Percentiles rank a stretch among this genome's conserved stretches.
Evolutionary conservation across 2,329 filamentous ascomycete genomes (phyloP).

Genomic region (Coniella lustricola): DNA sequence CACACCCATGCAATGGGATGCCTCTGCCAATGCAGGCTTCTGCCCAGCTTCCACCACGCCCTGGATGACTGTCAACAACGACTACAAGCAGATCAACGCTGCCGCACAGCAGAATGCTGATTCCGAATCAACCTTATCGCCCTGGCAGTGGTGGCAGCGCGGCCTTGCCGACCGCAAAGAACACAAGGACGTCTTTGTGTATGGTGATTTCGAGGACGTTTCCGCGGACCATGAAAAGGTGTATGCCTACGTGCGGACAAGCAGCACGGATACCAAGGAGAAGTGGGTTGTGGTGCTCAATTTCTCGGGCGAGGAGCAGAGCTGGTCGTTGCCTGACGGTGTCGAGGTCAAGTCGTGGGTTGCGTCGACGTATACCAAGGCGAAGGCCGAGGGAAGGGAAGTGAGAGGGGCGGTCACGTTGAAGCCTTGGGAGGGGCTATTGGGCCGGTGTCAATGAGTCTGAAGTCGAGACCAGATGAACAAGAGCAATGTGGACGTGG

Average conservation of each 20-base stretch:
- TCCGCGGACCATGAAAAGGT: constrained; percentile 13
- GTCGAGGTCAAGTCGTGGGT: constrained; percentile 21
- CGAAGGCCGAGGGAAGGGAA: constrained; percentile 19
- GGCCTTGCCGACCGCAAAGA: constrained; percentile 55
- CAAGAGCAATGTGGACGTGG: no score
- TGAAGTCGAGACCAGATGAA: neutral
- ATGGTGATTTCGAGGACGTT: constrained; percentile 45
- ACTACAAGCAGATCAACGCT: constrained; percentile 49
- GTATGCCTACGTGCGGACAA: constrained; percentile 21
- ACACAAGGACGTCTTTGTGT: constrained; percentile 57
- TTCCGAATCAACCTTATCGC: constrained; percentile 10
- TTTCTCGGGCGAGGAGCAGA: constrained; percentile 22
- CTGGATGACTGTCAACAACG: constrained; percentile 66
- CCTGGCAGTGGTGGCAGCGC: constrained; percentile 47
- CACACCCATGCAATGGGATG: constrained; percentile 66
- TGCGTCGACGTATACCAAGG: constrained; percentile 20
- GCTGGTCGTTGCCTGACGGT: constrained; percentile 20
- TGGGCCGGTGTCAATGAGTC: constrained; percentile 15
- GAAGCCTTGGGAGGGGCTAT: constrained; percentile 24
- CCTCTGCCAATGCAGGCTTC: constrained; percentile 56
- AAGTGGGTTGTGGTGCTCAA: constrained; percentile 26
- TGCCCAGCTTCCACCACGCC: constrained; percentile 38
- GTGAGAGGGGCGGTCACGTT: constrained; percentile 16
- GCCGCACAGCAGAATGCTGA: constrained; percentile 42
- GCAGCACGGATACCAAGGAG: constrained; percentile 16